Percentiles rank a stretch among this genome's conserved stretches.
phyloP scores from a whole-genome alignment of 2,329 filamentous ascomycete species.

The Tolypocladium endophyticum region DNA sequence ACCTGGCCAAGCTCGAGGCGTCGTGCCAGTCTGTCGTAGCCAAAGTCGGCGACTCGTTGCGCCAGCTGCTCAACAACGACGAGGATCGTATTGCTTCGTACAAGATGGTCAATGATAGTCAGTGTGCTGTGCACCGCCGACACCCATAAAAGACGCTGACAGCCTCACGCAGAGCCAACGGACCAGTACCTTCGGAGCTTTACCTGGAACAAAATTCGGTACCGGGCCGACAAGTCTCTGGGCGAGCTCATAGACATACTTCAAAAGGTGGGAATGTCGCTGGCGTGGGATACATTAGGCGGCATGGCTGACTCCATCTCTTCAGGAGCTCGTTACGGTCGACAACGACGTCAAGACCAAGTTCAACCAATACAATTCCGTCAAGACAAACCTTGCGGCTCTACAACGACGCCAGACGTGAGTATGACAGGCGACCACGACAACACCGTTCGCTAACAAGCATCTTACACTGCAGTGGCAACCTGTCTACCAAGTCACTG shows the following conservation, averaged over 20 bases:
- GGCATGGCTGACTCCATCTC: slow-evolving; percentile 1
- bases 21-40: slow-evolving; percentile 71
- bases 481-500: slow-evolving; percentile 87
- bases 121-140: slow-evolving; percentile 27
- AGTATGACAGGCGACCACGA: slow-evolving; percentile 14
- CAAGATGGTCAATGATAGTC: slow-evolving; percentile 92
- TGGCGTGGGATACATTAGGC: not conserved
- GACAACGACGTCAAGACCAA: slow-evolving; percentile 95
- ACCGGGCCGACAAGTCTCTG: slow-evolving; percentile 83
- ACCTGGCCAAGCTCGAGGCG: slow-evolving; percentile 76
- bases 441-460: slow-evolving; percentile 5
- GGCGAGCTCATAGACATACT: slow-evolving; percentile 77
- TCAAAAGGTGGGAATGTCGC: slow-evolving; percentile 55
- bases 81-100: slow-evolving; percentile 74
- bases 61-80: slow-evolving; percentile 72
- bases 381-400: slow-evolving; percentile 73
- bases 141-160: slow-evolving; percentile 11
- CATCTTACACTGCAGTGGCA: slow-evolving; percentile 49
- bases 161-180: slow-evolving; percentile 61
- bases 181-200: slow-evolving; percentile 87
- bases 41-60: slow-evolving; percentile 82
- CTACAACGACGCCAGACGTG: slow-evolving; percentile 84
- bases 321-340: slow-evolving; percentile 74
- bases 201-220: slow-evolving; percentile 96
- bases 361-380: slow-evolving; percentile 85